Percentiles rank a stretch among this genome's conserved stretches.
phyloP scores from a whole-genome alignment of 2,329 filamentous ascomycete genomes.

The Coniella vitis region DNA sequence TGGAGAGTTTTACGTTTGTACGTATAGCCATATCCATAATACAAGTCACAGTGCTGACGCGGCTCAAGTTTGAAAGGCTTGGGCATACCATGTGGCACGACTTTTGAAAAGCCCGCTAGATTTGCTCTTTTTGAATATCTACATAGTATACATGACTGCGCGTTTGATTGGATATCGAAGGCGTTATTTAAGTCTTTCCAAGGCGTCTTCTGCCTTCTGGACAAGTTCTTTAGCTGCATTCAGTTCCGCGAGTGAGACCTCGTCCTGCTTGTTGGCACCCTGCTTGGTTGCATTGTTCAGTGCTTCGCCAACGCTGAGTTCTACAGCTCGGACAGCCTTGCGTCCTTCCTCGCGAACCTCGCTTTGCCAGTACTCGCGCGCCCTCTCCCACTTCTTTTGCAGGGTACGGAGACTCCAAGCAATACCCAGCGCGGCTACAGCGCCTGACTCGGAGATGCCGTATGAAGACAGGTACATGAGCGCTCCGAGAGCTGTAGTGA shows the following conservation, averaged over 20 bases:
- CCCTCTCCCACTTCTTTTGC: constrained; percentile 57
- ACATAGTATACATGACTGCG: constrained; percentile 16
- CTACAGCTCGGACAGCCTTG: constrained; percentile 52
- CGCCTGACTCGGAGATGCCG: constrained; percentile 54
- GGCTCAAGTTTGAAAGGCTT: not conserved
- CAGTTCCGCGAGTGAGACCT: constrained; percentile 28
- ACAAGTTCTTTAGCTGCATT: constrained; percentile 38
- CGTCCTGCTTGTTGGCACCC: constrained; percentile 18
- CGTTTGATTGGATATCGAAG: not conserved
- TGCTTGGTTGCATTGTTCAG: constrained; percentile 28
- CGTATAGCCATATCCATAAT: constrained; percentile 16
- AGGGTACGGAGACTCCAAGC: constrained; percentile 52
- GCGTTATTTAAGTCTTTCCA: constrained; percentile 39
- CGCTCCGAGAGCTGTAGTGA: constrained; percentile 48
- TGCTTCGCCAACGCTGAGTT: constrained; percentile 43
- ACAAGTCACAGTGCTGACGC: constrained; percentile 15
- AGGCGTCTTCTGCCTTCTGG: constrained; percentile 41
- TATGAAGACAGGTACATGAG: constrained; percentile 51
- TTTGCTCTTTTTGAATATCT: constrained; percentile 13
- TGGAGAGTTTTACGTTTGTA: constrained; percentile 11
- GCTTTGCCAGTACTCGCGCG: constrained; percentile 55
- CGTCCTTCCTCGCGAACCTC: constrained; percentile 62
- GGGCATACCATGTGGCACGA: not conserved
- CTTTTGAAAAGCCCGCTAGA: not conserved
- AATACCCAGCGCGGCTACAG: constrained; percentile 53